Conservation (phyloP, 768 basidiomycete species). For the Dendrothele bispora region DNA sequence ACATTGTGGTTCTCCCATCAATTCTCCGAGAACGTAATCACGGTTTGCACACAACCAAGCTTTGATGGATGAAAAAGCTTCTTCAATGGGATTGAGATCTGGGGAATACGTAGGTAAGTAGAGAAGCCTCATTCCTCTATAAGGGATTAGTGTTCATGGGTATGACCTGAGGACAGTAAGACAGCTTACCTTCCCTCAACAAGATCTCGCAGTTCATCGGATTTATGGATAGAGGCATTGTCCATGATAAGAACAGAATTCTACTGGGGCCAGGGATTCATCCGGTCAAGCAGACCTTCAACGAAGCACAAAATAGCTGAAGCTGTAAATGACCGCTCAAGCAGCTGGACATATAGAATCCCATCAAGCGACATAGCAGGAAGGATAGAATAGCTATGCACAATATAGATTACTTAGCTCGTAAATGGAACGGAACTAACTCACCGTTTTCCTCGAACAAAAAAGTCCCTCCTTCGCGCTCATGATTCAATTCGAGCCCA, state of each 20-base stretch:
- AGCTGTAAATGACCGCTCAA: conserved; percentile 21
- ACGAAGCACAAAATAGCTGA: conserved; percentile 24
- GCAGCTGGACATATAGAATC: conserved; percentile 17
- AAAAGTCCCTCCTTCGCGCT: background rate
- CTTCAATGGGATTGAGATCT: conserved; percentile 27
- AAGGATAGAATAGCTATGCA: conserved; percentile 24
- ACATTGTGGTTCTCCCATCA: no score
- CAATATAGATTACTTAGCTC: background rate
- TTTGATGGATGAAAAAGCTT: conserved; percentile 19
- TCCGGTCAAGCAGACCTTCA: conserved; percentile 20
- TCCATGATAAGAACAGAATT: conserved; percentile 36
- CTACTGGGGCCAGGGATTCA: conserved; percentile 26
- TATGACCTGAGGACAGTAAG: no score
- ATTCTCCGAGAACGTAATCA: no score
- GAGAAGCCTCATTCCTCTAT: no score
- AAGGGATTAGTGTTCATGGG: no score
- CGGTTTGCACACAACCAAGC: no score
- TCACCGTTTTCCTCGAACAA: conserved; percentile 1
- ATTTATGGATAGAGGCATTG: conserved; percentile 34
- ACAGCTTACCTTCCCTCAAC: conserved; percentile 18
- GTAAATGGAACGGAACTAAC: background rate
- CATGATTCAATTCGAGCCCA: background rate
- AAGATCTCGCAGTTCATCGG: conserved; percentile 18
- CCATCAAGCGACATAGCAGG: conserved; percentile 26
- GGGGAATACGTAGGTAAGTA: conserved; percentile 28